These are phyloP conservation scores for Phyllosticta capitalensis DNA, from an alignment of 2,329 filamentous ascomycete species.

Conservation along the genomic window DNA sequence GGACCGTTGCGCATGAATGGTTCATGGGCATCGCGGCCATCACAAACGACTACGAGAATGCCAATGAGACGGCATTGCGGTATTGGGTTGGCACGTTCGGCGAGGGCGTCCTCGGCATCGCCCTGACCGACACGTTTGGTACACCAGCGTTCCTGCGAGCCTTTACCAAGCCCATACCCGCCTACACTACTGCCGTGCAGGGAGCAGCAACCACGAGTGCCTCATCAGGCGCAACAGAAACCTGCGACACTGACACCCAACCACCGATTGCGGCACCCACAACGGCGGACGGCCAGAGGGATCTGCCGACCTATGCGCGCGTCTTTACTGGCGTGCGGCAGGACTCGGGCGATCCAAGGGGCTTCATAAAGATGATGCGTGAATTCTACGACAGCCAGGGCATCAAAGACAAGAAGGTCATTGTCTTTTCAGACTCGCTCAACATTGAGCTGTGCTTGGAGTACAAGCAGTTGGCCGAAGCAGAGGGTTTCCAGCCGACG, in stretches of 20 bases:
- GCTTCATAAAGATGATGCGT: constrained; percentile 70
- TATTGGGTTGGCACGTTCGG: constrained; percentile 93
- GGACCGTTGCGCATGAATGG: constrained; percentile 95
- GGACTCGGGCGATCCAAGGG: constrained; percentile 76
- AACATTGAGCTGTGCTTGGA: constrained; percentile 84
- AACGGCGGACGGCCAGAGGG: constrained; percentile 16
- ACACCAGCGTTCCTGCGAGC: constrained; percentile 79
- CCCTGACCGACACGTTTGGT: constrained; percentile 92
- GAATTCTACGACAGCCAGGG: constrained; percentile 69
- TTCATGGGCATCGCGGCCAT: constrained; percentile 98
- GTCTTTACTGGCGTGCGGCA: constrained; percentile 78
- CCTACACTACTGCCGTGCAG: constrained; percentile 31
- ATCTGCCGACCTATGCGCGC: constrained; percentile 59
- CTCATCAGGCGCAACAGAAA: constrained; percentile 29
- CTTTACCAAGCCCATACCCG: constrained; percentile 60
- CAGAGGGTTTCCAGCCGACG: constrained; percentile 69
- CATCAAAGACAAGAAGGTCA: constrained; percentile 71
- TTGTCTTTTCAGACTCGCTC: constrained; percentile 93
- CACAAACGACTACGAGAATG: constrained; percentile 70
- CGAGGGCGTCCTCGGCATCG: constrained; percentile 70
- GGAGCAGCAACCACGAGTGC: constrained; percentile 30
- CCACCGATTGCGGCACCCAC: constrained; percentile 38
- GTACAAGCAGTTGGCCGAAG: constrained; percentile 77
- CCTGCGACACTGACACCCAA: background rate
- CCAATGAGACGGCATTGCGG: constrained; percentile 72